Conservation (phyloP, 805 yeast genomes). For the Saccharomycopsis sp. region DNA sequence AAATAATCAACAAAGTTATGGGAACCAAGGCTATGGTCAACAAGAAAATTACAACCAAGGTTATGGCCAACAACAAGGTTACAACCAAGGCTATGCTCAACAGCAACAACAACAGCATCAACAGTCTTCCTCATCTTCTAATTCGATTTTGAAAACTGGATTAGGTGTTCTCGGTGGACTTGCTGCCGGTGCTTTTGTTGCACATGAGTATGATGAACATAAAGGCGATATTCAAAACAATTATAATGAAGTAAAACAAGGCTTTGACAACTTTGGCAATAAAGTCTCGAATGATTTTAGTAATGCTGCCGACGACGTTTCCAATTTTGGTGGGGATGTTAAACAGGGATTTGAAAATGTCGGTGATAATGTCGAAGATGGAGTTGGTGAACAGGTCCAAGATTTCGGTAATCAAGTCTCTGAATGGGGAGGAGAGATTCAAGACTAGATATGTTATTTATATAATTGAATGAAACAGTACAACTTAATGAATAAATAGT, state of each 20-base stretch:
- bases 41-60: neutral
- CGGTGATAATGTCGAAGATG: conserved; percentile 12
- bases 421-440: conserved; percentile 9
- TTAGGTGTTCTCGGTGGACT: conserved; percentile 15
- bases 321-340: conserved; percentile 14
- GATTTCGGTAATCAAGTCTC: conserved; percentile 13
- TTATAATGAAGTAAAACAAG: conserved; percentile 2
- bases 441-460: too few species aligned
- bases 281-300: conserved; percentile 5
- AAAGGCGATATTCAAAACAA: conserved; percentile 5
- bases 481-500: too few species aligned
- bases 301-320: conserved; percentile 11
- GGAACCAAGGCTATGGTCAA: neutral
- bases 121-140: neutral
- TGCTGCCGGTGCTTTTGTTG: conserved; percentile 11
- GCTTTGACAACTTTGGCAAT: conserved; percentile 1
- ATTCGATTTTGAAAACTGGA: conserved; percentile 8
- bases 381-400: conserved; percentile 6
- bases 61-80: neutral
- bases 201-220: conserved; percentile 12
- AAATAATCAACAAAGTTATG: neutral
- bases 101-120: neutral
- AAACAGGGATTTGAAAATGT: conserved; percentile 14
- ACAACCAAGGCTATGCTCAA: neutral
- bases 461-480: too few species aligned